Conservation (phyloP, 139 green algal genomes). For the Micractinium conductrix region DNA sequence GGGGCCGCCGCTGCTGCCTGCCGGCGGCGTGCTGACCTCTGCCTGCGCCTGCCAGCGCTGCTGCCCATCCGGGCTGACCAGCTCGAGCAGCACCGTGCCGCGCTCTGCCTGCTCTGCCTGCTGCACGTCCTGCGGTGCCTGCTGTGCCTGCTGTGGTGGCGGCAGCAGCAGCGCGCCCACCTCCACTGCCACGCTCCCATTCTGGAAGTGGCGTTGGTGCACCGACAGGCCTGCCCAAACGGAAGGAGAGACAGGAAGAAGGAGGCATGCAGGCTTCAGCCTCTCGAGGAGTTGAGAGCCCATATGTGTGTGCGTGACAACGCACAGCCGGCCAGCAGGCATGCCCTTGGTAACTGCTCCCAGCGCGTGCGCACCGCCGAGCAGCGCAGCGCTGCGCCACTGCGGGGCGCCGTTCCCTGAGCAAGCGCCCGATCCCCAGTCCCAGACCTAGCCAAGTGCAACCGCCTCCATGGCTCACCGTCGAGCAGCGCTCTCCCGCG, state of each 20-base stretch:
- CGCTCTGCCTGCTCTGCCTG: conserved; percentile 9
- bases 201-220: conserved; percentile 36
- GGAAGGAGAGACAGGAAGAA: neutral
- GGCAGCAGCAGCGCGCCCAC: conserved; percentile 26
- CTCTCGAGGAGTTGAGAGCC: no score
- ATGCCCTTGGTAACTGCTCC: no score
- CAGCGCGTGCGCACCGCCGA: no score
- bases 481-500: conserved; percentile 31
- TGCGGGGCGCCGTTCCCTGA: no score
- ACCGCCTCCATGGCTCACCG: no score
- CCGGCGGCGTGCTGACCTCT: neutral
- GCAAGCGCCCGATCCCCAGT: no score
- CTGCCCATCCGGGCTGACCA: conserved; percentile 7
- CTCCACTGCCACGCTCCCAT: conserved; percentile 30
- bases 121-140: neutral
- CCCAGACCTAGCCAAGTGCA: no score
- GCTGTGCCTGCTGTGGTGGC: neutral
- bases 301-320: no score
- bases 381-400: no score
- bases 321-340: neutral
- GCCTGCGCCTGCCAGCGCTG: neutral
- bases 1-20: neutral
- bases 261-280: neutral
- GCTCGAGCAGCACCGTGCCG: neutral
- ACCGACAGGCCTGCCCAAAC: conserved; percentile 15